These are phyloP conservation scores for Pyrenochaeta sp. DNA, from an alignment of 2,329 filamentous ascomycete genomes.

Conservation along the genomic window DNA sequence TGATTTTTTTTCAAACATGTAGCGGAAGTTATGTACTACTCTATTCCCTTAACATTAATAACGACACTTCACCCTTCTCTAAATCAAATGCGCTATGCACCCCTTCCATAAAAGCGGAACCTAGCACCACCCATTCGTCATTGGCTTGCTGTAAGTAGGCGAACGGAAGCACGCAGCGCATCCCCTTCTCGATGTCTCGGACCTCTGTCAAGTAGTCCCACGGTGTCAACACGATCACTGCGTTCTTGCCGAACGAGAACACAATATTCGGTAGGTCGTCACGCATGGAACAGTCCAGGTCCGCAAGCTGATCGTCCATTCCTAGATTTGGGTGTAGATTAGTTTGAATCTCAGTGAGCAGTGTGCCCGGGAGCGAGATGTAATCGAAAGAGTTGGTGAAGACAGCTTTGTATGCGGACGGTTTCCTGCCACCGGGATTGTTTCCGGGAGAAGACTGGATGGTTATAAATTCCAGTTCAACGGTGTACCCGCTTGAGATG, in stretches of 20 bases:
- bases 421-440: background rate
- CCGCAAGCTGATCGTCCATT: slow-evolving; percentile 6
- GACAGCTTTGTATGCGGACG: background rate
- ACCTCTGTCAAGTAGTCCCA: slow-evolving; percentile 10
- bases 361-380: slow-evolving; percentile 7
- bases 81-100: background rate
- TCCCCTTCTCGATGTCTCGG: slow-evolving; percentile 6
- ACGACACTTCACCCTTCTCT: slow-evolving; percentile 1
- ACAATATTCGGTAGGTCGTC: slow-evolving; percentile 9
- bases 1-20: background rate
- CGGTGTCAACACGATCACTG: slow-evolving; percentile 8
- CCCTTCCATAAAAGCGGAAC: slow-evolving; percentile 1
- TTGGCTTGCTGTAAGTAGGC: slow-evolving; percentile 1
- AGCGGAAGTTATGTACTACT: background rate
- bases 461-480: background rate
- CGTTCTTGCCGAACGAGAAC: slow-evolving; percentile 8
- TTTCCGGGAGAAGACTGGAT: background rate
- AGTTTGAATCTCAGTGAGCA: slow-evolving; percentile 8
- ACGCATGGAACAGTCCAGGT: slow-evolving; percentile 10
- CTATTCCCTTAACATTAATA: background rate
- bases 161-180: slow-evolving; percentile 1
- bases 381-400: slow-evolving; percentile 3
- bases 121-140: slow-evolving; percentile 1
- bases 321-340: slow-evolving; percentile 9
- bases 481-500: slow-evolving; percentile 1